A percentile compares a stretch with the other conserved stretches of the same genome.
These are phyloP conservation scores for Xanthoconium purpureum DNA, from an alignment of 768 basidiomycete species.

Conservation along the genomic window DNA sequence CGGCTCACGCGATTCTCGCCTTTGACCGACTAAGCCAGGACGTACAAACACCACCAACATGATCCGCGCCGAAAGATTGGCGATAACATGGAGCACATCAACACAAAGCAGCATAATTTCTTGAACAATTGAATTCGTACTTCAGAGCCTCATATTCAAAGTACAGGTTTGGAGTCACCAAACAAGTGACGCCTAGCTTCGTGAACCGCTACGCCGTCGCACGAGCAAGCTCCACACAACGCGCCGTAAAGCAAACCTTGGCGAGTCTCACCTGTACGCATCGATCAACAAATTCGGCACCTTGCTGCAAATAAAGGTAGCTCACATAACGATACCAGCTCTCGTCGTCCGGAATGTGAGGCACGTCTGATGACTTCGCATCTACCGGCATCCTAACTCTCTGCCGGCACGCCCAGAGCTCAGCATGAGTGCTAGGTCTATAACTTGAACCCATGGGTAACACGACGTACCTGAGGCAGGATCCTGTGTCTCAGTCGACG, in stretches of 20 bases:
- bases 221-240: conserved; percentile 21
- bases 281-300: background rate
- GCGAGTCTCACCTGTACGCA: conserved; percentile 12
- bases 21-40: no score
- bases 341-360: conserved; percentile 34
- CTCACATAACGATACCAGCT: conserved; percentile 36
- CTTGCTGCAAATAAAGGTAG: background rate
- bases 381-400: conserved; percentile 27
- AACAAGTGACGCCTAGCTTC: background rate
- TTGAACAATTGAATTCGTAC: no score
- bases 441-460: background rate
- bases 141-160: no score
- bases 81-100: no score
- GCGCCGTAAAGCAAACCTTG: conserved; percentile 16
- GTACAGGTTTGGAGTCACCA: background rate
- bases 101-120: no score
- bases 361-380: conserved; percentile 31
- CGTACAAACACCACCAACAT: no score
- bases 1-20: no score
- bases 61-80: no score
- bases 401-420: background rate
- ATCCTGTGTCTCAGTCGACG: conserved; percentile 32
- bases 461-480: conserved; percentile 40
- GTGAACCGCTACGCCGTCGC: background rate
- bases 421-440: background rate